A percentile compares a stretch with the other conserved stretches of the same genome.
These are phyloP conservation scores for Mallotus nudiflorus DNA, from an alignment of 345 rosid species.

Conservation along the genomic window DNA sequence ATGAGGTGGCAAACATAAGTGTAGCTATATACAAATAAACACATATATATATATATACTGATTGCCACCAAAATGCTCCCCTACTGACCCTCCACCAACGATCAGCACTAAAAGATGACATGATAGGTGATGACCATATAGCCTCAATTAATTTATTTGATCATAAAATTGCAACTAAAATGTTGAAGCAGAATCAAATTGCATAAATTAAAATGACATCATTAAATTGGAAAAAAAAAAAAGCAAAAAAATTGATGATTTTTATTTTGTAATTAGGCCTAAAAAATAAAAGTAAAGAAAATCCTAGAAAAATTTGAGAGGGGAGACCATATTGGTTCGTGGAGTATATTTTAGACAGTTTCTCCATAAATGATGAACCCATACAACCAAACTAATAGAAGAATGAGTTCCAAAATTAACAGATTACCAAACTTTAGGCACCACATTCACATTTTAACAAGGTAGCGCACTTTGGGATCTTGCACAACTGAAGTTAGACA, in stretches of 20 bases:
- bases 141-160: too few relatives aligned
- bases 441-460: neutral
- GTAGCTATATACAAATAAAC: neutral
- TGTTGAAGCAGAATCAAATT: neutral
- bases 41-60: neutral
- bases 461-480: neutral
- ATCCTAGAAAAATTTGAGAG: too few relatives aligned
- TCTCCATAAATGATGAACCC: neutral
- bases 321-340: neutral
- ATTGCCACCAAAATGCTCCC: too few relatives aligned
- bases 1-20: neutral
- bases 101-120: too few relatives aligned
- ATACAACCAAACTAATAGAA: neutral
- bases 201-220: neutral
- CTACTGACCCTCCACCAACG: too few relatives aligned
- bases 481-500: neutral
- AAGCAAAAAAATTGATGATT: too few relatives aligned
- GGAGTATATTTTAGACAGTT: neutral
- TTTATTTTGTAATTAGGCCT: neutral
- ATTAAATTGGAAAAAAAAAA: too few relatives aligned
- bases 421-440: neutral
- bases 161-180: neutral
- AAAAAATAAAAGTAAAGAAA: too few relatives aligned
- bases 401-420: neutral
- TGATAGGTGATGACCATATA: too few relatives aligned